phyloP scores from a whole-genome alignment of 495 filamentous ascomycete genomes.

The Xylaria cubensis region DNA sequence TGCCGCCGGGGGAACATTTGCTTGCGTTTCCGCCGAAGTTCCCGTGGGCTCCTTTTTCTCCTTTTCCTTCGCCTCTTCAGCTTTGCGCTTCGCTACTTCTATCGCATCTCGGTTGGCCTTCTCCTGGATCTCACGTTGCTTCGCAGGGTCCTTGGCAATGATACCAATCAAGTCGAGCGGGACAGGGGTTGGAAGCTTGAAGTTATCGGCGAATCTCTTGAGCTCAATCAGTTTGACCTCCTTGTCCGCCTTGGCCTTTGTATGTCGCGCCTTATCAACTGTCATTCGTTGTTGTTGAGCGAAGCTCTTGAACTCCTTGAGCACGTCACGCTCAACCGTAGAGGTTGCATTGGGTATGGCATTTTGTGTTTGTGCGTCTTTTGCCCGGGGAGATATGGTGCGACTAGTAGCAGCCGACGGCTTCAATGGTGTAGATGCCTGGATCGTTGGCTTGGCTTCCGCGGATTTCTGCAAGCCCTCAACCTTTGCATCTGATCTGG shows the following conservation, averaged over 20 bases:
- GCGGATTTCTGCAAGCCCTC: conserved; percentile 43
- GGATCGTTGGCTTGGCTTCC: conserved; percentile 42
- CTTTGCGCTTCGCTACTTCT: conserved; percentile 57
- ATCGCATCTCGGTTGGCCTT: conserved; percentile 75
- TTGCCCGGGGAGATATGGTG: conserved; percentile 48
- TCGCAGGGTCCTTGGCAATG: conserved; percentile 90
- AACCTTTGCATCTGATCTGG: conserved; percentile 36
- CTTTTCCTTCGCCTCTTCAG: conserved; percentile 48
- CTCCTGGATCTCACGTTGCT: conserved; percentile 91
- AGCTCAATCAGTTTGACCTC: conserved; percentile 90
- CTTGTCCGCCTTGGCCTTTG: conserved; percentile 81
- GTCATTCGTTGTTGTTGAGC: conserved; percentile 61
- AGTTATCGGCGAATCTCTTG: conserved; percentile 91
- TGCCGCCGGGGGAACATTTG: conserved; percentile 37
- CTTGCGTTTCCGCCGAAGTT: conserved; percentile 43
- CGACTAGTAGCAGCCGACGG: conserved; percentile 46
- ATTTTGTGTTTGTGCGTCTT: conserved; percentile 44
- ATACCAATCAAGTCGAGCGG: conserved; percentile 92
- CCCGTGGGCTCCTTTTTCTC: conserved; percentile 46
- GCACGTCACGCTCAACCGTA: conserved; percentile 79
- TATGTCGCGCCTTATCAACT: conserved; percentile 73
- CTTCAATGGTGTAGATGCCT: conserved; percentile 37
- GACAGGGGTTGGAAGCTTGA: conserved; percentile 91
- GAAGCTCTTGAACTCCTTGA: conserved; percentile 83
- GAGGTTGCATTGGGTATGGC: conserved; percentile 67